These are phyloP conservation scores for Eucalyptus marginata DNA, from an alignment of 345 rosid species.

Conservation along the genomic window DNA sequence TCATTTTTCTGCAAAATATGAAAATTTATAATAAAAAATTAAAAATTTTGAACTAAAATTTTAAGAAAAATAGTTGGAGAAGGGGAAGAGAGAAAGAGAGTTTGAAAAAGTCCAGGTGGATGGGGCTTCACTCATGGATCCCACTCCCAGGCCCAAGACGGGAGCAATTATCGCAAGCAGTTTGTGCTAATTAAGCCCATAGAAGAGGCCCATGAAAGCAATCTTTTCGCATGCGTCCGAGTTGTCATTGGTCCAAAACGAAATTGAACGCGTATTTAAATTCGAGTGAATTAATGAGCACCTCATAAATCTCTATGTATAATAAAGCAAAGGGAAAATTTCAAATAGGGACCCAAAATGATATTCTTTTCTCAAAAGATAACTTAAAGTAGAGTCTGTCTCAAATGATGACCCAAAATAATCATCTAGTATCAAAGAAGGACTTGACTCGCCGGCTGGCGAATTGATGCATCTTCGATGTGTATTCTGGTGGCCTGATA, in stretches of 20 bases:
- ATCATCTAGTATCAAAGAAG: too few species aligned
- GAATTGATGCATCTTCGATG: too few species aligned
- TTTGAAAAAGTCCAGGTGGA: background rate
- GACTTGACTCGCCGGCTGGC: fast-evolving
- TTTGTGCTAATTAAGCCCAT: background rate
- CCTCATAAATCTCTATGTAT: background rate
- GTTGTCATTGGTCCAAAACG: background rate
- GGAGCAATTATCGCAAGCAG: background rate
- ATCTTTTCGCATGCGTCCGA: background rate
- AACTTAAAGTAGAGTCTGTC: too few species aligned
- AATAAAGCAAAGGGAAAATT: background rate
- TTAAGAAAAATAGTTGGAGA: background rate
- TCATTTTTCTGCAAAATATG: background rate
- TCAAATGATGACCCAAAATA: too few species aligned
- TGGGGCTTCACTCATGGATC: background rate
- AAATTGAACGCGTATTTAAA: background rate
- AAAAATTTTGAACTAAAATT: background rate
- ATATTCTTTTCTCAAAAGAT: too few species aligned
- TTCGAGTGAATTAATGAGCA: background rate
- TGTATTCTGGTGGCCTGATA: fast-evolving
- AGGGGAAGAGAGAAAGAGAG: background rate
- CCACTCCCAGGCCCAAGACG: background rate
- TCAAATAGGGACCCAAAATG: fast-evolving
- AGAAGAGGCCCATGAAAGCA: background rate
- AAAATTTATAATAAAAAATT: background rate